A percentile compares a stretch with the other conserved stretches of the same genome.
Conservation (phyloP, 2,329 filamentous ascomycete species). For the Xylariomycetidae sp. region DNA sequence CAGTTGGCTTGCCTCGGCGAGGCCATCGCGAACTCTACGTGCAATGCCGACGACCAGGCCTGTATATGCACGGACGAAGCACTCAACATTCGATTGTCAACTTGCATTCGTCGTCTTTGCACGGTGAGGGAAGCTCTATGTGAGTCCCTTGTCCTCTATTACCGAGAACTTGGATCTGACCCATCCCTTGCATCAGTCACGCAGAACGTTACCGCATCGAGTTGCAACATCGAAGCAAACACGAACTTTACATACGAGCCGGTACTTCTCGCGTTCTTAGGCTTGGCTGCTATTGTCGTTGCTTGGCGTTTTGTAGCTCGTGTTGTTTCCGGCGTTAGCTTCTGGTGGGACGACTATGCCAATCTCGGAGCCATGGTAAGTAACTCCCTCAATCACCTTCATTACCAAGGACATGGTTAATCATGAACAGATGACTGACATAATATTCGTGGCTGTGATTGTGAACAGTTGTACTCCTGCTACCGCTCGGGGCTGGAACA, state of each 20-base stretch:
- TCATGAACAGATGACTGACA: not conserved
- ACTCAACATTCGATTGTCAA: not conserved
- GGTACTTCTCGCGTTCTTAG: not conserved
- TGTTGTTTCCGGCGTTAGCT: not conserved
- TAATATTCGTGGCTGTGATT: not conserved
- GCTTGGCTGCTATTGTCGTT: not conserved
- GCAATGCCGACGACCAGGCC: not conserved
- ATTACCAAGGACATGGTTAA: not conserved
- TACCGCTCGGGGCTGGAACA: not conserved
- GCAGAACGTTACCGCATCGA: no score
- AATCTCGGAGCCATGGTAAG: not conserved
- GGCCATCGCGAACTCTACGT: not conserved
- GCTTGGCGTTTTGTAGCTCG: not conserved
- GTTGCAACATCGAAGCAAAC: not conserved
- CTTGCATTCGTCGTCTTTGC: not conserved
- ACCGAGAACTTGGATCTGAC: not conserved
- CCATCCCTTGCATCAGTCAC: no score
- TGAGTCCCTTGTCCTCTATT: no score
- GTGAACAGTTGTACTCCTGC: not conserved
- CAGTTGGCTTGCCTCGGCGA: not conserved
- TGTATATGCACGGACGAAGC: not conserved
- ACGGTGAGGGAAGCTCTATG: not conserved
- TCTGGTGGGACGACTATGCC: not conserved
- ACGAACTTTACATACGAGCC: not conserved
- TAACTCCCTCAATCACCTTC: not conserved